Evolutionary conservation across 2,329 filamentous ascomycete species (phyloP).

Genomic region (Phyllosticta citribraziliensis): DNA sequence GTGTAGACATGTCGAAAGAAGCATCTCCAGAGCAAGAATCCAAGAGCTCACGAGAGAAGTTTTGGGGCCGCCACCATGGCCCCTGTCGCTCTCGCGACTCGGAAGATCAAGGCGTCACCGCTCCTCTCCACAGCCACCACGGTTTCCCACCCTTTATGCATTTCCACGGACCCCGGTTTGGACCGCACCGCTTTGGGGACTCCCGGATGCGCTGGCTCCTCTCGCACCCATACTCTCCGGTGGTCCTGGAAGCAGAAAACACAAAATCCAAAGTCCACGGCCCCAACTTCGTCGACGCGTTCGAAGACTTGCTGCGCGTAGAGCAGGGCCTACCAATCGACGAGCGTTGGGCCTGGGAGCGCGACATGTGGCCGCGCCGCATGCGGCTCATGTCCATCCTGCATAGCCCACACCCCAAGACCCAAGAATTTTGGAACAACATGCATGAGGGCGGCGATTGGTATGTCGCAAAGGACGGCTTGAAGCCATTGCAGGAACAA

Average conservation of each 20-base stretch:
- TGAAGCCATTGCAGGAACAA: not conserved
- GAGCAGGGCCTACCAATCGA: constrained; percentile 10
- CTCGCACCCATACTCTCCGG: constrained; percentile 39
- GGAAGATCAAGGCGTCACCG: not conserved
- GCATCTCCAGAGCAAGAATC: not conserved
- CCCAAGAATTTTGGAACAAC: constrained; percentile 15
- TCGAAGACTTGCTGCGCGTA: constrained; percentile 47
- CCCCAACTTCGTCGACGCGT: constrained; percentile 36
- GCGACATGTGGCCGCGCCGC: constrained; percentile 32
- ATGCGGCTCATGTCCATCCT: constrained; percentile 3
- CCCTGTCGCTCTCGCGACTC: not conserved
- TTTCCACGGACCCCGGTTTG: not conserved
- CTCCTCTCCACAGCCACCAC: not conserved
- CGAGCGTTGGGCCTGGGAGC: constrained; percentile 17
- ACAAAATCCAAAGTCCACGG: constrained; percentile 36
- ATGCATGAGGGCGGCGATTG: constrained; percentile 3
- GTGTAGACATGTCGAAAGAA: not conserved
- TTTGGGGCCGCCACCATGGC: not conserved
- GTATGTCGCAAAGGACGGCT: not conserved
- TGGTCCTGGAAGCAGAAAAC: constrained; percentile 42
- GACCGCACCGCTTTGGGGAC: not conserved
- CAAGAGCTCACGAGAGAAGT: not conserved
- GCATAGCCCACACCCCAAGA: constrained; percentile 13
- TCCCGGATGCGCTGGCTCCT: constrained; percentile 5
- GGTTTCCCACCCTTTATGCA: not conserved